Evolutionary conservation across 768 basidiomycete species (phyloP), one percentile per base, ranked within the genome.

Genomic region (Calocybe cyanea): DNA sequence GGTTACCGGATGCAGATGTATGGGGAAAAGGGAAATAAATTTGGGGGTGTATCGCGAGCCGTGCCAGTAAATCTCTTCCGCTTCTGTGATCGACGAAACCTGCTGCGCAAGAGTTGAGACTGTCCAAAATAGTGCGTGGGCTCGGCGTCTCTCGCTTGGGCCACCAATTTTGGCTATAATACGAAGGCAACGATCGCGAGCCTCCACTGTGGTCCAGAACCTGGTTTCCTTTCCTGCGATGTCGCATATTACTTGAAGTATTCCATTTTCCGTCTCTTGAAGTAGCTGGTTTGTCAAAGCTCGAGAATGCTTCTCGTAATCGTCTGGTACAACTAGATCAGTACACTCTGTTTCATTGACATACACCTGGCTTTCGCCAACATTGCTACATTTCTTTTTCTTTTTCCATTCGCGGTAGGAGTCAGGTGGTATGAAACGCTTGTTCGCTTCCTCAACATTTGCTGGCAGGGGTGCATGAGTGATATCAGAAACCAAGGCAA

Each of bases 141-240:
- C 82, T 25, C 91, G 72, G 10, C 70, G 68, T 50, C 73, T 78
- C 64, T 93, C 91, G 48, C 65, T 66, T 4, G 71, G 66, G 0
- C 90, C 89, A 1, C 88, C 91, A 30, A 95, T 89, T 59, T 87
- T 88, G 28, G 73, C 70, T 3, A 91, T 81, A 45, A 94, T 92
- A n/a, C 78, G 72, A 15, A 84, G 65, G 55, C 83, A 85, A 4
- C 90, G 76, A 39, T 78, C 75, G 34, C 78, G 77, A 0, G 89
- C 90, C 59, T 92, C 91, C 0, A 63, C 59, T 0, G 90, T 93
- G 4, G 87, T 83, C 87, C 88, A 95, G 49, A 92, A 91, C 37
- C 77, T 71, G 6, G 87, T 68, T 1, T 47, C 35, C 2, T 48
- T 20, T 19, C 28, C 38, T 18, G 59, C 18, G 1, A 53, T 74